Evolutionary conservation across 805 yeast species (phyloP), one percentile per base, ranked within the genome.

Genomic region (Saturnispora besseyi): DNA sequence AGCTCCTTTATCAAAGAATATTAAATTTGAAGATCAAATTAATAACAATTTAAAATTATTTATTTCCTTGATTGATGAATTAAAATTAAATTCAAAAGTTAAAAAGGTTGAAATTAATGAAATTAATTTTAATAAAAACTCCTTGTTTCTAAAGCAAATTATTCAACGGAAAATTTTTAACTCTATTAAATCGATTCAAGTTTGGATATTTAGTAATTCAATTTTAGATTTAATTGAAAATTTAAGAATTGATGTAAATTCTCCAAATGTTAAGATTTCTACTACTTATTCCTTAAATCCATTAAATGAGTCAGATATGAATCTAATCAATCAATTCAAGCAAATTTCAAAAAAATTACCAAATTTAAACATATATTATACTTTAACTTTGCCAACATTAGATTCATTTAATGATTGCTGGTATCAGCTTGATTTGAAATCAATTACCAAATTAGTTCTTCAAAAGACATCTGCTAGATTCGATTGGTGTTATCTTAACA

Each of bases 261-360:
- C 40, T 18, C 49, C 45, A 12, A 15, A 32, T 5, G 21, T 46
- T 3, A 40, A 22, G 22, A 26, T 47, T 10, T 34, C 41, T 3
- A 47, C 50, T 15, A 47, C 50, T 7, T 41, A 41, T 12, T 47
- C 50, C 4, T 11, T 47, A 12, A 47, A 47, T 26, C 50, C 50
- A 28, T 21, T 47, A 15, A 32, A 28, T 18, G 41, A 31, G 11
- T 21, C 26, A 22, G 50, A 47, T 32, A 41, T 47, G 45, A 9
- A 12, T 5, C 22, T 47, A 40, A 47, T 47, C 36, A 37, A 41
- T 15, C 15, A 41, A n/a, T 41, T 47, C 9, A 26, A n/a, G 11
- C 4, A 11, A 11, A 22, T 18, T 3, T 33, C 18, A 2, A 12
- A 21, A 11, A 28, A 32, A n/a, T 26, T 28, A 18, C 28, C 31